Evolutionary conservation across 1,284 basidiomycete species (phyloP).

Genomic region (Ustilago shanxiensis): DNA sequence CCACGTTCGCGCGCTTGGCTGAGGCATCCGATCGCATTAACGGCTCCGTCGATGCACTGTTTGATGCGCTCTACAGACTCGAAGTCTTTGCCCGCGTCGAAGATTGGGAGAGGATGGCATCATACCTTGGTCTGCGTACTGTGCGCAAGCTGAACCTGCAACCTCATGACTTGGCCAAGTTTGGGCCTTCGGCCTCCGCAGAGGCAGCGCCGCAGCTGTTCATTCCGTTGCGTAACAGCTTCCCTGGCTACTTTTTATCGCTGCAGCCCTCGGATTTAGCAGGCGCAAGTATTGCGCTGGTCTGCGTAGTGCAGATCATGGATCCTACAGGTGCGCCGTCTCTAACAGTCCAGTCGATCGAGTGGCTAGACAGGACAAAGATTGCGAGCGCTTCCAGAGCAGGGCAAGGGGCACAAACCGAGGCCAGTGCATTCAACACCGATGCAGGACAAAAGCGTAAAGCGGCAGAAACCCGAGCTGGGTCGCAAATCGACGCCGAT

Average conservation of each 20-base stretch:
- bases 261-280: constrained; percentile 45
- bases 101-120: constrained; percentile 63
- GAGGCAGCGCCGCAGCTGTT: constrained; percentile 46
- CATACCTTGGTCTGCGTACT: constrained; percentile 73
- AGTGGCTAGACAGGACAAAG: constrained; percentile 57
- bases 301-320: constrained; percentile 48
- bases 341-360: constrained; percentile 52
- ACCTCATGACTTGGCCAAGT: constrained; percentile 50
- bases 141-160: constrained; percentile 79
- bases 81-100: constrained; percentile 55
- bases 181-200: constrained; percentile 37
- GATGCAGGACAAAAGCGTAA: constrained; percentile 37
- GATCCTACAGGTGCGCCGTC: constrained; percentile 34
- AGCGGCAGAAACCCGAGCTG: neutral
- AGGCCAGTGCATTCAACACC: neutral
- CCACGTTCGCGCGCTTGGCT: constrained; percentile 28
- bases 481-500: neutral
- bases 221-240: constrained; percentile 48
- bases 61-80: constrained; percentile 50
- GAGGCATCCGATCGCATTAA: constrained; percentile 57
- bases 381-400: constrained; percentile 25
- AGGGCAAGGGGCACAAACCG: neutral
- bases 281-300: constrained; percentile 43
- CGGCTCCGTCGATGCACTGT: constrained; percentile 36
- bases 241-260: constrained; percentile 56